Conservation (phyloP, 2,329 filamentous ascomycete species). For the Laburnicola sp. region DNA sequence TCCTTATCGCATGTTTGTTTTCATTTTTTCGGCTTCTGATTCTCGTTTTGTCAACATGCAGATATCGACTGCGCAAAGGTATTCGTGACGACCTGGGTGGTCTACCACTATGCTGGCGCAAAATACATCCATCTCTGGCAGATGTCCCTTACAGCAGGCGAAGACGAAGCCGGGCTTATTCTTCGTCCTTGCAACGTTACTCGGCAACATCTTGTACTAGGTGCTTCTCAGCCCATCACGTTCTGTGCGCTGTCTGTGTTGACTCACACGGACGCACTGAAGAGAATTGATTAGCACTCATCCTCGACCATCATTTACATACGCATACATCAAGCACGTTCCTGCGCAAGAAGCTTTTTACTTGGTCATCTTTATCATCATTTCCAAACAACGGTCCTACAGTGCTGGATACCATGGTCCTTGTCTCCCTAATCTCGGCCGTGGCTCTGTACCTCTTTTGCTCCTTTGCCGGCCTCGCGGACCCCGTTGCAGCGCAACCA, state of each 20-base stretch:
- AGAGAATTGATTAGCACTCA: neutral
- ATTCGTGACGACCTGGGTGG: conserved; percentile 25
- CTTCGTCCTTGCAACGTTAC: conserved; percentile 5
- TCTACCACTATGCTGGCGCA: conserved; percentile 21
- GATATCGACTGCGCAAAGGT: conserved; percentile 22
- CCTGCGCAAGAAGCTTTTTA: neutral
- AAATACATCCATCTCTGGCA: conserved; percentile 24
- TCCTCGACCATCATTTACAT: neutral
- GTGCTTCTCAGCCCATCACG: conserved; percentile 8
- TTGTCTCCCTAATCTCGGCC: conserved; percentile 10
- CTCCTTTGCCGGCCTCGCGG: neutral
- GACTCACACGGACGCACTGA: neutral
- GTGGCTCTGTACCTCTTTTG: conserved; percentile 9
- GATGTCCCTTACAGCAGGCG: conserved; percentile 28
- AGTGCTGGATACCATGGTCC: conserved; percentile 6
- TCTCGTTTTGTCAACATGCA: conserved; percentile 15
- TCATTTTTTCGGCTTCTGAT: conserved; percentile 14
- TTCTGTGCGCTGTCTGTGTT: conserved; percentile 3
- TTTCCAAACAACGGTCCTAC: conserved; percentile 7
- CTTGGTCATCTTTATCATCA: conserved; percentile 12
- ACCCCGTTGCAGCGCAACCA: conserved; percentile 4
- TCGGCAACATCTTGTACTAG: conserved; percentile 7
- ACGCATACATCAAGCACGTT: neutral
- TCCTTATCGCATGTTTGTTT: neutral
- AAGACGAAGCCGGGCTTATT: conserved; percentile 23